Evolutionary conservation across 106 monocot species (phyloP).

Genomic region (Apostasia shenzhenica): DNA sequence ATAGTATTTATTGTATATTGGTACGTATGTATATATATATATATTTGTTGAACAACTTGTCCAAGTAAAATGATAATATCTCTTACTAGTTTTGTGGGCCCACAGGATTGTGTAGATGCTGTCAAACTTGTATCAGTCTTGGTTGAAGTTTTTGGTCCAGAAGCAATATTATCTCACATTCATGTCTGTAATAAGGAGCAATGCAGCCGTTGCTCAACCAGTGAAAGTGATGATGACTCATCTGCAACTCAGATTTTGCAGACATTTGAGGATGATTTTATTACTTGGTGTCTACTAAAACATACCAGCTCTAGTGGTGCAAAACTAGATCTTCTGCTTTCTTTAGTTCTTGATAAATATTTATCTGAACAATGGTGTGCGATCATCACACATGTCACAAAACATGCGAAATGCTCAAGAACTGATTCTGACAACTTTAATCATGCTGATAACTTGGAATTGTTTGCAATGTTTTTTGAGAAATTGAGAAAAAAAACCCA

Average conservation of each 20-base stretch:
- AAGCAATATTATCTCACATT: slow-evolving; percentile 35
- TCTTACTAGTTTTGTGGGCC: not conserved
- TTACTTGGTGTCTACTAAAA: slow-evolving; percentile 75
- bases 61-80: no score
- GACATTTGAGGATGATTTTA: slow-evolving; percentile 49
- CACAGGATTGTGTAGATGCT: slow-evolving; percentile 67
- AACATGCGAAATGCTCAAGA: slow-evolving; percentile 12
- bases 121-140: slow-evolving; percentile 49
- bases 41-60: no score
- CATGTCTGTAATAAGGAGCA: slow-evolving; percentile 12
- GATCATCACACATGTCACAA: slow-evolving; percentile 39
- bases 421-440: slow-evolving; percentile 13
- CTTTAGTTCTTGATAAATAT: slow-evolving; percentile 53
- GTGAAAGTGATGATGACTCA: slow-evolving; percentile 18
- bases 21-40: no score
- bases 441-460: slow-evolving; percentile 18
- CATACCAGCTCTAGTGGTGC: slow-evolving; percentile 37
- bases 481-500: slow-evolving; percentile 49
- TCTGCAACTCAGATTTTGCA: slow-evolving; percentile 32
- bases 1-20: no score
- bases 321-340: slow-evolving; percentile 71
- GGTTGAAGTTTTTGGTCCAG: slow-evolving; percentile 62
- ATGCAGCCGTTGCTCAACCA: not conserved
- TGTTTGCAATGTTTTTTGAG: slow-evolving; percentile 55
- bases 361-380: slow-evolving; percentile 70